Percentiles rank a stretch among this genome's conserved stretches.
Conservation (phyloP, 345 rosid species). For the Sisymbrium altissimum region DNA sequence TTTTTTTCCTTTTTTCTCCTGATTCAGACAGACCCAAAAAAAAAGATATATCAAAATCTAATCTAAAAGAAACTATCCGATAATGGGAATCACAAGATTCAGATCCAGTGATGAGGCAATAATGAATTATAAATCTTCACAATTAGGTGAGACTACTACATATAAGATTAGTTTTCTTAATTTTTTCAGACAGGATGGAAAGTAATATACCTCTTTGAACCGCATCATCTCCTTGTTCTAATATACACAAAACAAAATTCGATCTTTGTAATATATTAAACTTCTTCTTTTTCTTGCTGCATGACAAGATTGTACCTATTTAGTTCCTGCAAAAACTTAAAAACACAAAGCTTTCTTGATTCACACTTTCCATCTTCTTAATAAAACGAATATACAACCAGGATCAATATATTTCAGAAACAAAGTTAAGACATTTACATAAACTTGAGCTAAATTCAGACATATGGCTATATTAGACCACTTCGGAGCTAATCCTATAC, state of each 20-base stretch:
- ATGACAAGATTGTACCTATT: conserved; percentile 2
- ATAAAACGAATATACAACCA: not conserved
- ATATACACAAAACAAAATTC: not conserved
- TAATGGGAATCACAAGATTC: not conserved
- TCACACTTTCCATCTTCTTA: not conserved
- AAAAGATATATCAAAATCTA: not conserved
- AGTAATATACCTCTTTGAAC: conserved; percentile 45
- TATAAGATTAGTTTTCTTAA: not conserved
- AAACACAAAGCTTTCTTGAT: not conserved
- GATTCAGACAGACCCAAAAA: not conserved
- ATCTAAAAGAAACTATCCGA: not conserved
- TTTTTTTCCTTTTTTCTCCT: conserved; percentile 95
- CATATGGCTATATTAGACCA: not conserved
- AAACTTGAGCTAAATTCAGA: not conserved
- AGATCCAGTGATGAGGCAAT: not conserved
- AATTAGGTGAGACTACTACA: no score
- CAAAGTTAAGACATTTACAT: not conserved
- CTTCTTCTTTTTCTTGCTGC: not conserved
- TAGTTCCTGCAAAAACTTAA: conserved; percentile 2
- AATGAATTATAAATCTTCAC: no score
- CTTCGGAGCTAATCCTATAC: not conserved
- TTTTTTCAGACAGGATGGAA: not conserved
- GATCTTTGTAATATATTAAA: not conserved
- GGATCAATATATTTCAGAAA: not conserved
- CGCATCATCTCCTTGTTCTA: conserved; percentile 44